These are phyloP conservation scores for Mortierella sp. DNA, from an alignment of 371 early-diverging fungal species.

Conservation along the genomic window DNA sequence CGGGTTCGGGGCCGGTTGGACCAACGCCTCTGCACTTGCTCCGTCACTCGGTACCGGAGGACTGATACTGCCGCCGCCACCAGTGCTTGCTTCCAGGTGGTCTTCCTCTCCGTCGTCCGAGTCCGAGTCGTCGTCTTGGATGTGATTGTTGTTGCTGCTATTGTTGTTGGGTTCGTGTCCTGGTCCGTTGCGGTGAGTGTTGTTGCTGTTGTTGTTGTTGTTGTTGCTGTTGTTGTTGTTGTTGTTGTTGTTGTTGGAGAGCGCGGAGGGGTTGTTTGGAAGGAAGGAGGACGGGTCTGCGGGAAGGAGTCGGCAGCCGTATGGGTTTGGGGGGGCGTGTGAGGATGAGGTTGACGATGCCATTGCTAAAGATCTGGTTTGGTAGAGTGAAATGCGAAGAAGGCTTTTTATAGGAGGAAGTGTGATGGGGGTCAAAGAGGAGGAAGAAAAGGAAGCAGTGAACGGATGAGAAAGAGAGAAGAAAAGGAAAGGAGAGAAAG, in stretches of 20 bases:
- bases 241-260: background rate
- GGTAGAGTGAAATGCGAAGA: background rate
- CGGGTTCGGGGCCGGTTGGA: conserved; percentile 46
- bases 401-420: background rate
- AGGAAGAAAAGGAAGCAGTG: background rate
- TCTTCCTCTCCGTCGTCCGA: background rate
- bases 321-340: background rate
- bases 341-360: conserved; percentile 2
- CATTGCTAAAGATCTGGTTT: background rate
- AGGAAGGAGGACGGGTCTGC: background rate
- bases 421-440: background rate
- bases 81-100: background rate
- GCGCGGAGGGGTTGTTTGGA: background rate
- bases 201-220: background rate
- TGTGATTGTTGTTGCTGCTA: background rate
- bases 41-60: background rate
- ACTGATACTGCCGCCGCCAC: background rate
- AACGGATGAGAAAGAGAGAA: background rate
- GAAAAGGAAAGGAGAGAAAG: too few species aligned
- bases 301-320: background rate
- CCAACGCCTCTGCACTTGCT: conserved; percentile 10
- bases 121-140: background rate
- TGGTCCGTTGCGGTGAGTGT: background rate
- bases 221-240: background rate
- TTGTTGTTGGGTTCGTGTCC: background rate